Base-by-base conservation (phyloP, 2,329 filamentous ascomycete genomes). In the Passalora sequoiae region DNA sequence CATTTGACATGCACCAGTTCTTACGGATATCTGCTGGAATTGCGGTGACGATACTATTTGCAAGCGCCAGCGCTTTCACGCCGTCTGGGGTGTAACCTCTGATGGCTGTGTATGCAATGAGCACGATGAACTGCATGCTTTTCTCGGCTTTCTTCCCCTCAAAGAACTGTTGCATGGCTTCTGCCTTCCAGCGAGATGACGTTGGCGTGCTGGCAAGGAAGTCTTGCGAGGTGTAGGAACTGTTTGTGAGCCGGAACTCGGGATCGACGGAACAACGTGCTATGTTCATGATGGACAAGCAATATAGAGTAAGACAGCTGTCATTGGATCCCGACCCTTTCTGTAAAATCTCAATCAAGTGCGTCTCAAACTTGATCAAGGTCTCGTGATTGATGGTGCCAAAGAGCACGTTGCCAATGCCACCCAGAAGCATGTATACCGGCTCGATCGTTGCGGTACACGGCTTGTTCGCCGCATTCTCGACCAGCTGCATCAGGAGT, bases 281-380 rank as follows among this genome's bases (percentile, higher is more conserved):
- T 7, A 55, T 49, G 13, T 60, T 58, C 58, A 66, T 64, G 45
- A 66, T 64, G 0, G 60, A 59, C 12, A 68, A 50, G 44, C 65
- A 67, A 38, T 64, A 57, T 7, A 68, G 49, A 9, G 54, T 59
- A 6, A 65, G 43, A 31, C 57, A 58, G 20, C 63, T 56, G 28
- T 64, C 59, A 25, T 54, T 21, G 4, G 49, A 38, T 44, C 50
- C 44, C 38, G 50, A 35, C 32, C 48, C 57, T 38, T 54, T 59
- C 16, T 56, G 53, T 2, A 67, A 43, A 13, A 66, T 63, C 6
- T 53, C 49, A 15, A 64, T 40, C 13, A 67, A 50, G 25, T 60
- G 53, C 19, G 59, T 51, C 45, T 66, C 57, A 19, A 67, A 54
- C 4, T 48, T 44, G 3, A 43, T 38, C 8, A 66, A 47, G 0